Evolutionary conservation across 2,329 filamentous ascomycete genomes (phyloP).

Genomic region (Fonsecaea pedrosoi): DNA sequence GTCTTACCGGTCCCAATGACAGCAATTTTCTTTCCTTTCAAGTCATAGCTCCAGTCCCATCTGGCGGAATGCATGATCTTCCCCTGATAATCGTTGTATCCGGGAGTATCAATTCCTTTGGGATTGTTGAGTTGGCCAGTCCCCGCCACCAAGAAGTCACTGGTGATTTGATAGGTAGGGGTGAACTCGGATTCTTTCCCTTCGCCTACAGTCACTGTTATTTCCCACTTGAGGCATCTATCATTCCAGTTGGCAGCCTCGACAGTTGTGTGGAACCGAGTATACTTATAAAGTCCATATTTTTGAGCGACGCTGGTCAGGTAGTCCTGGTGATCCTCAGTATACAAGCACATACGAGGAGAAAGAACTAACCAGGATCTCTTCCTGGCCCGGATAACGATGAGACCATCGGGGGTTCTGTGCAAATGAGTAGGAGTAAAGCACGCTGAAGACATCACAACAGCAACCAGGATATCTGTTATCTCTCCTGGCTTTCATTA

Average conservation of each 20-base stretch:
- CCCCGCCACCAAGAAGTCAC: slow-evolving; percentile 64
- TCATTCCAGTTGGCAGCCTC: slow-evolving; percentile 64
- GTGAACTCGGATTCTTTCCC: slow-evolving; percentile 65
- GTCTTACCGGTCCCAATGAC: slow-evolving; percentile 62
- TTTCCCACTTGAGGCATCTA: slow-evolving; percentile 58
- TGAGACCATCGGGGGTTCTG: slow-evolving; percentile 65
- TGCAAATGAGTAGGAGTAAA: slow-evolving; percentile 68
- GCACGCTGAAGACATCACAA: slow-evolving; percentile 60
- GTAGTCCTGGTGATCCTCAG: slow-evolving; percentile 51
- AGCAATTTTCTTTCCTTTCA: slow-evolving; percentile 61
- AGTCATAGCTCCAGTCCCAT: slow-evolving; percentile 59
- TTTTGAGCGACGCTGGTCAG: slow-evolving; percentile 48
- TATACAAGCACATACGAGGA: not conserved
- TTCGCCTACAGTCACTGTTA: slow-evolving; percentile 58
- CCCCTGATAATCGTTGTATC: slow-evolving; percentile 41
- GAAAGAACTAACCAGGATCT: slow-evolving; percentile 56
- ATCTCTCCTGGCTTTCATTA: slow-evolving; percentile 22
- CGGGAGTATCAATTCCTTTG: slow-evolving; percentile 43
- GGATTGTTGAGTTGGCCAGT: slow-evolving; percentile 66
- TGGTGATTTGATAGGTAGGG: slow-evolving; percentile 60
- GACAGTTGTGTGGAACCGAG: slow-evolving; percentile 64
- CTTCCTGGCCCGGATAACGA: slow-evolving; percentile 66
- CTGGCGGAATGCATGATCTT: slow-evolving; percentile 43
- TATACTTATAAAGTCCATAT: slow-evolving; percentile 58
- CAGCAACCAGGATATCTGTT: slow-evolving; percentile 56